Percentiles rank a stretch among this genome's conserved stretches.
phyloP scores from a whole-genome alignment of 1,284 basidiomycete genomes.

The Austroboletus novae-zelandiae region DNA sequence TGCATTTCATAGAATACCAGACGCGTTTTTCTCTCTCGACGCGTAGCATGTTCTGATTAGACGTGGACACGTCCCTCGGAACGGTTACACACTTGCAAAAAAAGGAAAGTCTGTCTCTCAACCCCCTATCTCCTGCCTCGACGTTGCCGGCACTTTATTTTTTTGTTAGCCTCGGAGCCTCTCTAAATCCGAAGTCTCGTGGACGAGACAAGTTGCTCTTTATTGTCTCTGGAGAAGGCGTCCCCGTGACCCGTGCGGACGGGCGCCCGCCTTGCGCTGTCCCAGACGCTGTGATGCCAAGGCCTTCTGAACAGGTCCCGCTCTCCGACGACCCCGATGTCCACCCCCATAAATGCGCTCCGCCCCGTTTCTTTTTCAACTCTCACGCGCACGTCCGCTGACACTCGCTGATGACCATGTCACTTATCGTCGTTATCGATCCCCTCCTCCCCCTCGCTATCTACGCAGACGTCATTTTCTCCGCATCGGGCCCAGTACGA shows the following conservation, averaged over 20 bases:
- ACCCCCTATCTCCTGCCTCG: constrained; percentile 9
- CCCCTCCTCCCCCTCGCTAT: constrained; percentile 6
- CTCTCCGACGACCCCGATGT: too few relatives aligned
- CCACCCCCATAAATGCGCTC: neutral
- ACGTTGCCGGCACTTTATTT: constrained; percentile 18
- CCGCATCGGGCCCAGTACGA: constrained; percentile 2
- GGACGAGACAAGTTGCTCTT: constrained; percentile 1
- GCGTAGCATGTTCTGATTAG: constrained; percentile 3
- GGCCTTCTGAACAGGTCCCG: too few relatives aligned
- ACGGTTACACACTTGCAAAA: constrained; percentile 4
- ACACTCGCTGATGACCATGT: neutral
- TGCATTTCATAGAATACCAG: constrained; percentile 15
- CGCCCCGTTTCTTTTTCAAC: neutral
- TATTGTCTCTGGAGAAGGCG: constrained; percentile 8
- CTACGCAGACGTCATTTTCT: constrained; percentile 16
- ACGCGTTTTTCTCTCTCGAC: constrained; percentile 2
- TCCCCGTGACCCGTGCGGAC: neutral
- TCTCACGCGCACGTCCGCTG: too few relatives aligned
- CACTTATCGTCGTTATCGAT: neutral
- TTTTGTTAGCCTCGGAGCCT: constrained; percentile 16
- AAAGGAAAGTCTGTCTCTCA: neutral
- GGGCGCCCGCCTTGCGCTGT: neutral
- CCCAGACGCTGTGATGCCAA: neutral
- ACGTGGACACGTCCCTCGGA: neutral
- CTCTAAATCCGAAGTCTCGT: constrained; percentile 18